A percentile compares a stretch with the other conserved stretches of the same genome.
Conservation (phyloP, 805 yeast species). For the Candida insectalens region DNA sequence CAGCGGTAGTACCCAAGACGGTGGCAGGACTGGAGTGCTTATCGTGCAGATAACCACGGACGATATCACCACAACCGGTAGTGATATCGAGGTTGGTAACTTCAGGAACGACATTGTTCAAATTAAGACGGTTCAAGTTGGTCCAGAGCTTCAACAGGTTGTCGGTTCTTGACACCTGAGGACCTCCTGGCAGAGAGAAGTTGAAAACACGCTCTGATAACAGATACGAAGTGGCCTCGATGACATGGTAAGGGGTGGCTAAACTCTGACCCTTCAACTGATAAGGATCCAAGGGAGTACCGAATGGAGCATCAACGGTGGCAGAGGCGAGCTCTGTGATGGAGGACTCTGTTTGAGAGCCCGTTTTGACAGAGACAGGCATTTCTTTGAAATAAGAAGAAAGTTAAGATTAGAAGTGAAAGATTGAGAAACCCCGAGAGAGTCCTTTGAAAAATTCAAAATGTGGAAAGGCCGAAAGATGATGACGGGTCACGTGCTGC, state of each 20-base stretch:
- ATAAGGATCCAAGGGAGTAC: slow-evolving; percentile 48
- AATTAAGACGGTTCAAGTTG: slow-evolving; percentile 37
- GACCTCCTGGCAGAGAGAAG: slow-evolving; percentile 43
- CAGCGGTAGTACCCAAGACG: slow-evolving; percentile 58
- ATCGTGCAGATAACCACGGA: slow-evolving; percentile 56
- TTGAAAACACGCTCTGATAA: slow-evolving; percentile 49
- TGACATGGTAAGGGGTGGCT: slow-evolving; percentile 44
- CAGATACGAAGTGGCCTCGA: slow-evolving; percentile 45
- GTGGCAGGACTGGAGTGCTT: slow-evolving; percentile 17
- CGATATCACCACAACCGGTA: slow-evolving; percentile 73
- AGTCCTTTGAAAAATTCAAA: too few relatives aligned
- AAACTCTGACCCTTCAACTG: slow-evolving; percentile 37
- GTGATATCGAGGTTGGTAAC: slow-evolving; percentile 60
- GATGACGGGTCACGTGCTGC: too few relatives aligned
- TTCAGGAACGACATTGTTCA: slow-evolving; percentile 49
- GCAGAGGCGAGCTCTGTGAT: slow-evolving; percentile 24
- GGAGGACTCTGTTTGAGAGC: slow-evolving; percentile 5
- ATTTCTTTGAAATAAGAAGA: slow-evolving; percentile 9
- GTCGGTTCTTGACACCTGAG: slow-evolving; percentile 20
- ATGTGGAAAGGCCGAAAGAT: too few relatives aligned
- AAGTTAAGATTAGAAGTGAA: too few relatives aligned
- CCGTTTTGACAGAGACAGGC: slow-evolving; percentile 10
- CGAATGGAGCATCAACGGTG: slow-evolving; percentile 44
- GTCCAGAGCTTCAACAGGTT: slow-evolving; percentile 62
- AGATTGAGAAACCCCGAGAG: background rate